Base-by-base conservation (phyloP, 2,329 filamentous ascomycete species). In the Colletotrichum navitas region DNA sequence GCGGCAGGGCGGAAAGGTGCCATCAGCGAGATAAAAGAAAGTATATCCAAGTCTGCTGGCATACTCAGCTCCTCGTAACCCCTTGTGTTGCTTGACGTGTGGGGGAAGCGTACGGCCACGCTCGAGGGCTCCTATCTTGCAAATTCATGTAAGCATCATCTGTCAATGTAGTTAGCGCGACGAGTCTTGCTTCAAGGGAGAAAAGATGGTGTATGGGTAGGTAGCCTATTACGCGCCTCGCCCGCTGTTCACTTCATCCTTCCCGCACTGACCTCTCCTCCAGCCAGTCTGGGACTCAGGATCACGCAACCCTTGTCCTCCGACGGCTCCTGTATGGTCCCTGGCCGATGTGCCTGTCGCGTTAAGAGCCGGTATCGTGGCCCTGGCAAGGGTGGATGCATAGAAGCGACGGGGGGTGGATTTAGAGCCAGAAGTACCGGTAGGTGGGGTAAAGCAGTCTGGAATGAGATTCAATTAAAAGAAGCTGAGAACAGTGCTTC, bases 81-180 rank as follows among this genome's bases (percentile, higher is more conserved):
- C 47, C 43, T 47, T 60, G 63, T 32, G 1, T 54, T 47, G 24
- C 54, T 56, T 52, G 66, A 52, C 43, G 29, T 54, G 36, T 62
- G 62, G 55, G 43, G 52, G 51, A 49, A 52, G 34, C 49, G 21
- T 11, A 10, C 14, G 14, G 18, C 34, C 47, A 45, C 21, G 11
- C 14, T 65, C 29, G 43, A 47, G 63, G 63, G 67, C 55, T 26
- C 56, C 34, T 43, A 43, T 59, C 36, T 41, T 26, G 47, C 49
- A 62, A 56, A 61, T 49, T 62, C 32, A 56, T 41, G 21, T 21
- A 51, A 67, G 63, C 68, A 56, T 47, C 55, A 67, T 41, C 63
- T 71, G 68, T 58, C 68, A 67, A 62, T 62, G 56, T 56, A 51
- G 61, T n/a, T 51, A 65, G 54, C 16, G 21, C 26, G 61, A 26